Conservation (phyloP, 495 filamentous ascomycete genomes). For the Aspergillus wentii region DNA sequence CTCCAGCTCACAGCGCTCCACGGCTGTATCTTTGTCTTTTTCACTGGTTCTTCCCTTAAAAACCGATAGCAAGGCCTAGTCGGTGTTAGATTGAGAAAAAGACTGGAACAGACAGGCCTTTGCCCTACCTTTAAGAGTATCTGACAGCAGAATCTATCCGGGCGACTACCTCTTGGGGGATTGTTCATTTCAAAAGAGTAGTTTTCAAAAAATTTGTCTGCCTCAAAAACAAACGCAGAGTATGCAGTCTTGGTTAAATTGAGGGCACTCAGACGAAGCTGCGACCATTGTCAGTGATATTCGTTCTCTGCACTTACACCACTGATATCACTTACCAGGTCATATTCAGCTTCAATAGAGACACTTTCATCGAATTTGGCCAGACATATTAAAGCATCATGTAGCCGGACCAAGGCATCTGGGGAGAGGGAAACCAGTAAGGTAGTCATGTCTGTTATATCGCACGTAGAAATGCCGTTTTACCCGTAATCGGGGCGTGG, state of each 20-base stretch:
- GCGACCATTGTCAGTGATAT: conserved; percentile 3
- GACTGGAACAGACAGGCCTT: neutral
- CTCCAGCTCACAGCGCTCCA: conserved; percentile 83
- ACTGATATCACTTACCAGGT: conserved; percentile 51
- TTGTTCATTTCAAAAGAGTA: conserved; percentile 45
- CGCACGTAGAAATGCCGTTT: too few species aligned
- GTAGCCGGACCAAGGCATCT: conserved; percentile 65
- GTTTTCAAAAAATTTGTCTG: conserved; percentile 71
- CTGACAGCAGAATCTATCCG: conserved; percentile 66
- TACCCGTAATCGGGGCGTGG: too few species aligned
- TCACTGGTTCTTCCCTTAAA: conserved; percentile 63
- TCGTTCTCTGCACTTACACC: neutral
- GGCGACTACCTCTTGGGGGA: conserved; percentile 14
- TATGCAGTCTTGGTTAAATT: conserved; percentile 95
- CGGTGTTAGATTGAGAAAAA: conserved; percentile 1
- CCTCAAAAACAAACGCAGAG: conserved; percentile 71
- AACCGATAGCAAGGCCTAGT: conserved; percentile 65
- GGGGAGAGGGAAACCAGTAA: conserved; percentile 76
- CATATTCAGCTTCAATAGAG: conserved; percentile 73
- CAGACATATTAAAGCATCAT: conserved; percentile 82
- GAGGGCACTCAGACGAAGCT: conserved; percentile 78
- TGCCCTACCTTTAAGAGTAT: conserved; percentile 58
- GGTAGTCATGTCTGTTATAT: conserved; percentile 56
- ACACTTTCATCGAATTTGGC: conserved; percentile 90
- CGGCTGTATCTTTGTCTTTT: conserved; percentile 67